These are phyloP conservation scores for Trichoderma pleuroti DNA, from an alignment of 2,329 filamentous ascomycete species.

Conservation along the genomic window DNA sequence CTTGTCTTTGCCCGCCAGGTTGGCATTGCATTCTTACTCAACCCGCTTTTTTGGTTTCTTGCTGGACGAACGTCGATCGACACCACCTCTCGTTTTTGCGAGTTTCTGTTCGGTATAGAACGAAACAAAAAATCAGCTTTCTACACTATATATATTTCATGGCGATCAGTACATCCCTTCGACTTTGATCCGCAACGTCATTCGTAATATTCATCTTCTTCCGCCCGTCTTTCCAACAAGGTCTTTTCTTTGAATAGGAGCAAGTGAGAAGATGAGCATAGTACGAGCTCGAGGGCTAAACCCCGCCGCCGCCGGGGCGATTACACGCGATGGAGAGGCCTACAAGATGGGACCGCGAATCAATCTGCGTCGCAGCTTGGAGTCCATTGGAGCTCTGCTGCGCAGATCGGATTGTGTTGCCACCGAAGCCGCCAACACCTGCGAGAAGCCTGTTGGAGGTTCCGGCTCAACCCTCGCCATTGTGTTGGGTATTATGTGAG, in stretches of 20 bases:
- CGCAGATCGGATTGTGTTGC: slow-evolving; percentile 14
- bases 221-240: background rate
- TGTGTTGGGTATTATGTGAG: slow-evolving; percentile 67
- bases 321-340: slow-evolving; percentile 20
- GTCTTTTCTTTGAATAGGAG: background rate
- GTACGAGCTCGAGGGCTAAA: slow-evolving; percentile 13
- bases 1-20: slow-evolving; percentile 16
- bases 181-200: slow-evolving; percentile 16
- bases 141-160: slow-evolving; percentile 15
- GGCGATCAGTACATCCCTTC: slow-evolving; percentile 15
- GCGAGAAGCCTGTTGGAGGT: slow-evolving; percentile 57
- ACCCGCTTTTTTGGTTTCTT: slow-evolving; percentile 25
- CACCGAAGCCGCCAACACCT: slow-evolving; percentile 38
- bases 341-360: slow-evolving; percentile 29
- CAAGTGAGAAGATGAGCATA: slow-evolving; percentile 17
- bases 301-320: slow-evolving; percentile 20
- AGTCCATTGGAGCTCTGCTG: slow-evolving; percentile 20
- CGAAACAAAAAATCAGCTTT: background rate
- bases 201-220: background rate
- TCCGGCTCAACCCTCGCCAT: slow-evolving; percentile 63
- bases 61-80: slow-evolving; percentile 16
- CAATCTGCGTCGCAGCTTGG: slow-evolving; percentile 25
- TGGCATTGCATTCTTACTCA: slow-evolving; percentile 9
- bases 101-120: background rate
- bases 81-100: background rate